phyloP scores from a whole-genome alignment of 176 grass and related monocot species.

The Saccharum officinarum region DNA sequence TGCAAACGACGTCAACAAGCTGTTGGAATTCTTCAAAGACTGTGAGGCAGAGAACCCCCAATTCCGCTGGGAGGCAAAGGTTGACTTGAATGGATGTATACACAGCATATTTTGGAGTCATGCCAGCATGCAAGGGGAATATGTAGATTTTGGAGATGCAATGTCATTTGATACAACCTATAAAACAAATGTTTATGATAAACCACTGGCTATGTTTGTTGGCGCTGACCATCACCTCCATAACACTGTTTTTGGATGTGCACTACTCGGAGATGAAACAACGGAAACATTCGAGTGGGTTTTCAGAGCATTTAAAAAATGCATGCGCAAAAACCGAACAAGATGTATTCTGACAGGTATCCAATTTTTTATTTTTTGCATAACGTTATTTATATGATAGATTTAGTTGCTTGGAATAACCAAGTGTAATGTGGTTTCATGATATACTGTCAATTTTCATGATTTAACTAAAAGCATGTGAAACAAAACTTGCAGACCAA shows the following conservation, averaged over 20 bases:
- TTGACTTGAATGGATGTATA: not conserved
- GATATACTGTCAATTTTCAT: no score
- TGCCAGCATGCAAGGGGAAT: not conserved
- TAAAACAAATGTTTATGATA: not conserved
- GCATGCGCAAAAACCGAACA: not conserved
- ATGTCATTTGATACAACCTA: not conserved
- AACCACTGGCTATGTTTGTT: not conserved
- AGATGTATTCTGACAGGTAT: not conserved
- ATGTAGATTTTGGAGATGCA: not conserved
- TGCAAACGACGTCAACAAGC: not conserved
- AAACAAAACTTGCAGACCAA: not conserved
- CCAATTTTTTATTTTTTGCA: not conserved
- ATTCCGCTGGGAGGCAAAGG: not conserved
- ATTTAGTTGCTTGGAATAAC: not conserved
- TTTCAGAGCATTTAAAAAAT: not conserved
- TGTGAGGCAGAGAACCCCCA: not conserved
- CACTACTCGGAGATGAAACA: not conserved
- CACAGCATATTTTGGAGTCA: constrained; percentile 12
- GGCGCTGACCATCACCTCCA: not conserved
- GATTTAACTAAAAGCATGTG: no score
- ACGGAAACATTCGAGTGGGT: not conserved
- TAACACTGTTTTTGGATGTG: not conserved
- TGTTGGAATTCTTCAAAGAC: not conserved
- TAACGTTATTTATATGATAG: not conserved
- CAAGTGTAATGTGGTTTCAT: no score